Percentiles rank a stretch among this genome's conserved stretches.
phyloP scores from a whole-genome alignment of 192 early-diverging fungal species.

The Phycomyces blakesleeanus region DNA sequence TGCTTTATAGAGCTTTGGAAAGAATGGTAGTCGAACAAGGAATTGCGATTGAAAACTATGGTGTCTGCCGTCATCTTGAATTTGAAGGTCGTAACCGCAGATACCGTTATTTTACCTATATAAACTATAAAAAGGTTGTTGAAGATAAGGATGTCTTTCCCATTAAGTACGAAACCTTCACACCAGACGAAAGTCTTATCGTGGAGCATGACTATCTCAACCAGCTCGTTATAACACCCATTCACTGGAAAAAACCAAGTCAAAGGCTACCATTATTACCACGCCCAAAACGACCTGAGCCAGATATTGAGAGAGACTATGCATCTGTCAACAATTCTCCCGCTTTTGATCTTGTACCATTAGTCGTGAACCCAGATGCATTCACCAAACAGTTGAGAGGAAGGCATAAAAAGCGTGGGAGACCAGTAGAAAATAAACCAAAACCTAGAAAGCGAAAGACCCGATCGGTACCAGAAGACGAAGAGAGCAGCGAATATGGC shows the following conservation, averaged over 20 bases:
- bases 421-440: too few relatives aligned
- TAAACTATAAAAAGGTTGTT: neutral
- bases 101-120: constrained; percentile 13
- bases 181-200: neutral
- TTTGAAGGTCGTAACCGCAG: constrained; percentile 17
- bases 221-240: neutral
- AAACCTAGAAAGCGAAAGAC: too few relatives aligned
- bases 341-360: neutral
- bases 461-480: too few relatives aligned
- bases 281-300: neutral
- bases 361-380: too few relatives aligned
- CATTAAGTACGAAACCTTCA: neutral
- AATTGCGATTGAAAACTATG: neutral
- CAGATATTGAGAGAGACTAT: neutral
- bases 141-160: neutral
- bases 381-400: too few relatives aligned
- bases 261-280: neutral
- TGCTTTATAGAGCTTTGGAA: constrained; percentile 10
- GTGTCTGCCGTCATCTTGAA: constrained; percentile 10
- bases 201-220: neutral
- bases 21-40: neutral
- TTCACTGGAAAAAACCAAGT: neutral
- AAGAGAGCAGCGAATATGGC: too few relatives aligned
- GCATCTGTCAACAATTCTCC: neutral
- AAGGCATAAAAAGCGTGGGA: too few relatives aligned